phyloP scores from a whole-genome alignment of 2,329 filamentous ascomycete species.

The Botrytis tulipae region DNA sequence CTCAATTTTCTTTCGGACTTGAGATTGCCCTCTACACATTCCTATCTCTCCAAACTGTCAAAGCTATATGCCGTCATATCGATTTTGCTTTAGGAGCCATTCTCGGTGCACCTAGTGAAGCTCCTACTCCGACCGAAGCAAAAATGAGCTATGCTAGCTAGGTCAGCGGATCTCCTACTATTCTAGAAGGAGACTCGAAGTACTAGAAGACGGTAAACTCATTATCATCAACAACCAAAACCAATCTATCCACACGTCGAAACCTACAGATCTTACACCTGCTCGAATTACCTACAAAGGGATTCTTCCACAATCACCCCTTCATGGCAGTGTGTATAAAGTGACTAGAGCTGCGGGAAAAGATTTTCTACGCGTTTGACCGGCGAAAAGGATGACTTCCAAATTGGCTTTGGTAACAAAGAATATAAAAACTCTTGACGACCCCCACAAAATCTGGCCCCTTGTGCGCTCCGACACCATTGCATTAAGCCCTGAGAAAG shows the following conservation, averaged over 20 bases:
- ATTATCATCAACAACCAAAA: constrained; percentile 14
- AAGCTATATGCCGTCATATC: too few relatives aligned
- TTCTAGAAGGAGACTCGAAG: not conserved
- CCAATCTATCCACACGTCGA: constrained; percentile 23
- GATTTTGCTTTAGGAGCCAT: too few relatives aligned
- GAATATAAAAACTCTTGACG: not conserved
- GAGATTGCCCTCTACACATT: not conserved
- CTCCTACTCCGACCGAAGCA: too few relatives aligned
- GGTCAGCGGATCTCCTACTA: too few relatives aligned
- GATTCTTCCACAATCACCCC: constrained; percentile 37
- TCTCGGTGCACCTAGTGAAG: too few relatives aligned
- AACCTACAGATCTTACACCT: constrained; percentile 18
- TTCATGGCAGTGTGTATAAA: constrained; percentile 34
- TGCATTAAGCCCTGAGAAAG: not conserved
- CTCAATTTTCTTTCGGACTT: constrained; percentile 13
- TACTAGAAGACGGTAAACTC: constrained; percentile 35
- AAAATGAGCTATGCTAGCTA: too few relatives aligned
- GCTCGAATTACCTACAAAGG: constrained; percentile 32
- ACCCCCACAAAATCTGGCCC: not conserved
- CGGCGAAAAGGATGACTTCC: constrained; percentile 29
- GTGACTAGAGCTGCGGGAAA: constrained; percentile 28
- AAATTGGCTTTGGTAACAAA: constrained; percentile 33
- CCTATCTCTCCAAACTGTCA: too few relatives aligned
- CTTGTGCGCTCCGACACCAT: not conserved
- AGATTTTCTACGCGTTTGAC: constrained; percentile 27